phyloP scores from a whole-genome alignment of 768 basidiomycete species.

The Serendipita vermifera region DNA sequence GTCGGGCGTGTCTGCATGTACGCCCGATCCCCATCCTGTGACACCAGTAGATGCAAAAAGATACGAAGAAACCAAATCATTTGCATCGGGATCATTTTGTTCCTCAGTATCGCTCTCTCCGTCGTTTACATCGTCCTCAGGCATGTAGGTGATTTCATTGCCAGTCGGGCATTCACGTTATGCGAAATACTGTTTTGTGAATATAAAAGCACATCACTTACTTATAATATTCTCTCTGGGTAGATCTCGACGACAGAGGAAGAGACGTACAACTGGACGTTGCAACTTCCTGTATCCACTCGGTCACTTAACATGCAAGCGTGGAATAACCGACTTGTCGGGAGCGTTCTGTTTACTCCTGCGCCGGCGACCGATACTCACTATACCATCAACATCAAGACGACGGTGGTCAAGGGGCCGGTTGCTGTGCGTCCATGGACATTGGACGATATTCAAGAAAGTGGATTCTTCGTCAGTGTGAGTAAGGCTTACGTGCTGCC shows the following conservation, averaged over 20 bases:
- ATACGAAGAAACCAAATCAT: neutral
- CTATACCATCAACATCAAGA: conserved; percentile 1
- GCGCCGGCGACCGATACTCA: neutral
- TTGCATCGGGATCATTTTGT: neutral
- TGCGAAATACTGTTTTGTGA: too few species aligned
- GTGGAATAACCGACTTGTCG: conserved; percentile 1
- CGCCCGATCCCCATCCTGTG: too few species aligned
- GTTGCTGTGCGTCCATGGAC: neutral
- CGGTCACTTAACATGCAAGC: conserved; percentile 2
- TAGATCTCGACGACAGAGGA: conserved; percentile 2
- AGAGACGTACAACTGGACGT: conserved; percentile 6
- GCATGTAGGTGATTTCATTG: neutral
- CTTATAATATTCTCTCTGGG: too few species aligned
- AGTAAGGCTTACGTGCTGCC: too few species aligned
- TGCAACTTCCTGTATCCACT: neutral
- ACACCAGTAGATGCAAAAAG: too few species aligned
- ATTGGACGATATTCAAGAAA: too few species aligned
- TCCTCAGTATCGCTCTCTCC: neutral
- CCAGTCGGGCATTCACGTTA: conserved; percentile 2
- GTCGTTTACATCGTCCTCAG: conserved; percentile 4
- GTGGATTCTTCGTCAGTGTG: too few species aligned
- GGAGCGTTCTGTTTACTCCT: neutral
- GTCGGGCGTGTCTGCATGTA: too few species aligned
- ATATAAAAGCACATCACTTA: too few species aligned
- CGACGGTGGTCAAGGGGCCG: neutral